A percentile compares a stretch with the other conserved stretches of the same genome.
Evolutionary conservation across 441 rosid species (phyloP).

Genomic region (Erysimum pusillum): DNA sequence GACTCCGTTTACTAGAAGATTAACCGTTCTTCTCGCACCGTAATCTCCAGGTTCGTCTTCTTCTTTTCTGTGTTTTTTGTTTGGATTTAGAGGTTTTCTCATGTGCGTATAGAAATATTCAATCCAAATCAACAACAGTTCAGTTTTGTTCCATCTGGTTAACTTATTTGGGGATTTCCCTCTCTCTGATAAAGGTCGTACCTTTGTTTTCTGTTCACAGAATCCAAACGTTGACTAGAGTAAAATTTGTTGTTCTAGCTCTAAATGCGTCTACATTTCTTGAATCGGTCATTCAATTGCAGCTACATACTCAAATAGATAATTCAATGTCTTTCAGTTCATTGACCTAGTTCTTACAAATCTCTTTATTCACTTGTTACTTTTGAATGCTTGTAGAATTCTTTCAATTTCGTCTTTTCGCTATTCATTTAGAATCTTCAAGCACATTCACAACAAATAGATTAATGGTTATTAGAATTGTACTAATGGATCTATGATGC

Average conservation of each 20-base stretch:
- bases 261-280: slow-evolving; percentile 10
- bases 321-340: neutral
- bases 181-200: slow-evolving; percentile 22
- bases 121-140: neutral
- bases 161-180: slow-evolving; percentile 10
- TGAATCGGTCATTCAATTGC: neutral
- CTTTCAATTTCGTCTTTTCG: neutral
- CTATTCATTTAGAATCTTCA: neutral
- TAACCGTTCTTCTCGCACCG: slow-evolving; percentile 10
- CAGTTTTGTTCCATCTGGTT: neutral
- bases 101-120: neutral
- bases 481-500: slow-evolving; percentile 2
- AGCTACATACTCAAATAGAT: neutral
- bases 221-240: slow-evolving; percentile 5
- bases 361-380: neutral
- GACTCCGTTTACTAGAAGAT: slow-evolving; percentile 5
- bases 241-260: slow-evolving; percentile 1
- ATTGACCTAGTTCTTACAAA: neutral
- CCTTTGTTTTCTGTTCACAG: neutral
- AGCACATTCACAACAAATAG: neutral
- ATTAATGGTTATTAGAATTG: neutral
- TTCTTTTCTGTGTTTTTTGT: neutral
- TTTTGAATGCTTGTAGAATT: neutral
- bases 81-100: neutral
- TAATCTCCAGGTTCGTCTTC: slow-evolving; percentile 37